Evolutionary conservation across 2,329 filamentous ascomycete species (phyloP).

Genomic region (Plenodomus tracheiphilus): DNA sequence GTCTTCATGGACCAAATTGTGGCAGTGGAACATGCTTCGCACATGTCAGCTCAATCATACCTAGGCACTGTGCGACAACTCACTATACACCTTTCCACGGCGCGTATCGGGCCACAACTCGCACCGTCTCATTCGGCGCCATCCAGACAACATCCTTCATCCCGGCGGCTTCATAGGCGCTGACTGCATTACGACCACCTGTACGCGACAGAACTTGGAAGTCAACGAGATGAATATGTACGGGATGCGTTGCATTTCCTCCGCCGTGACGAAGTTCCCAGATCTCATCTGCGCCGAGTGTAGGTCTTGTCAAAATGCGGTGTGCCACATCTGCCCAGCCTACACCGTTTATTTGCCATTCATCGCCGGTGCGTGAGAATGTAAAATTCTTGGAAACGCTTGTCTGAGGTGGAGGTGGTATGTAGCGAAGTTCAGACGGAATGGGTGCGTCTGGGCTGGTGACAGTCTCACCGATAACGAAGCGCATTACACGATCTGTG

Average conservation of each 20-base stretch:
- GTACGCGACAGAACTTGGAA: slow-evolving; percentile 58
- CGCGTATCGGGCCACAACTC: slow-evolving; percentile 35
- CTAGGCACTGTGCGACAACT: neutral
- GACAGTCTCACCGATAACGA: slow-evolving; percentile 50
- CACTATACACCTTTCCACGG: slow-evolving; percentile 53
- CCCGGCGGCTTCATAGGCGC: slow-evolving; percentile 58
- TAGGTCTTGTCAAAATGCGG: slow-evolving; percentile 35
- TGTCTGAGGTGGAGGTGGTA: slow-evolving; percentile 26
- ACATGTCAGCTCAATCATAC: neutral
- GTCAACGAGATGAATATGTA: slow-evolving; percentile 63
- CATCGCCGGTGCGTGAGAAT: slow-evolving; percentile 32
- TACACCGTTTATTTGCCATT: slow-evolving; percentile 42
- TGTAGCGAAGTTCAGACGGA: slow-evolving; percentile 27
- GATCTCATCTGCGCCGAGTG: slow-evolving; percentile 40
- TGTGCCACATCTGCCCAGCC: slow-evolving; percentile 39
- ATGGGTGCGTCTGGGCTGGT: slow-evolving; percentile 29
- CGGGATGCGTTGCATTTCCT: slow-evolving; percentile 57
- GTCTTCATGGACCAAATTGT: slow-evolving; percentile 53
- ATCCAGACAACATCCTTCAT: slow-evolving; percentile 64
- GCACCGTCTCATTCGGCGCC: slow-evolving; percentile 49
- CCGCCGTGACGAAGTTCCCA: slow-evolving; percentile 51
- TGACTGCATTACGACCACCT: slow-evolving; percentile 48
- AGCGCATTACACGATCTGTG: slow-evolving; percentile 45
- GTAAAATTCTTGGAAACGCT: slow-evolving; percentile 30
- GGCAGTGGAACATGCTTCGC: slow-evolving; percentile 49